Evolutionary conservation across 1,284 basidiomycete species (phyloP).

Genomic region (Pyrrhoderma noxium): DNA sequence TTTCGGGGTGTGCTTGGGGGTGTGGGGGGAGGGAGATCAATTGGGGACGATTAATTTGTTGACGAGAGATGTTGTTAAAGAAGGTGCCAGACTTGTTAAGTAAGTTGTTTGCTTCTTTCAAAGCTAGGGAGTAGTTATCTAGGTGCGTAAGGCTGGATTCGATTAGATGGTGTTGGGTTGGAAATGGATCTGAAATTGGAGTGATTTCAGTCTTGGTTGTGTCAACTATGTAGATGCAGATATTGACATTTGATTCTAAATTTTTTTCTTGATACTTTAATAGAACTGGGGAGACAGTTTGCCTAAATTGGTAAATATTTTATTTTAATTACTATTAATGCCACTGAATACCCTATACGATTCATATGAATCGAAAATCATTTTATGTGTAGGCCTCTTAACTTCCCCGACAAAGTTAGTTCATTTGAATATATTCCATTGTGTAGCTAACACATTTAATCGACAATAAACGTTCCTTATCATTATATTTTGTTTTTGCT

Average conservation of each 20-base stretch:
- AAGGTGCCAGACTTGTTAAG: conserved; percentile 61
- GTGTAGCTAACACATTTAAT: too few species aligned
- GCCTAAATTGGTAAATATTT: conserved; percentile 52
- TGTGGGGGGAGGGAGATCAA: conserved; percentile 66
- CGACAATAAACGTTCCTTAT: too few species aligned
- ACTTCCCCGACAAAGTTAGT: conserved; percentile 55
- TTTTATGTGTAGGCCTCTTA: conserved; percentile 44
- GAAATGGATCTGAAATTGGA: not conserved
- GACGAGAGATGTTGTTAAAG: conserved; percentile 55
- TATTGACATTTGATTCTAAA: too few species aligned
- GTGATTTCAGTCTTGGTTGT: too few species aligned
- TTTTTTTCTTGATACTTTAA: too few species aligned
- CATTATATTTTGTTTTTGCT: not conserved
- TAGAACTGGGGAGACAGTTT: conserved; percentile 50
- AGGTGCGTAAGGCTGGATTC: not conserved
- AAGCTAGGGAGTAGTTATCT: too few species aligned
- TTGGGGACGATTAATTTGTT: conserved; percentile 66
- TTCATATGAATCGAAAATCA: not conserved
- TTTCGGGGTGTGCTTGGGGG: conserved; percentile 63
- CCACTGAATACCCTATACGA: conserved; percentile 5
- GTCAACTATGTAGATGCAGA: too few species aligned
- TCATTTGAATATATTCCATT: too few species aligned
- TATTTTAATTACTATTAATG: conserved; percentile 1
- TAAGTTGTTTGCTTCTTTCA: conserved; percentile 26
- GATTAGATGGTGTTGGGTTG: not conserved